phyloP scores from a whole-genome alignment of 768 basidiomycete genomes.

The Amanita brunnescens region DNA sequence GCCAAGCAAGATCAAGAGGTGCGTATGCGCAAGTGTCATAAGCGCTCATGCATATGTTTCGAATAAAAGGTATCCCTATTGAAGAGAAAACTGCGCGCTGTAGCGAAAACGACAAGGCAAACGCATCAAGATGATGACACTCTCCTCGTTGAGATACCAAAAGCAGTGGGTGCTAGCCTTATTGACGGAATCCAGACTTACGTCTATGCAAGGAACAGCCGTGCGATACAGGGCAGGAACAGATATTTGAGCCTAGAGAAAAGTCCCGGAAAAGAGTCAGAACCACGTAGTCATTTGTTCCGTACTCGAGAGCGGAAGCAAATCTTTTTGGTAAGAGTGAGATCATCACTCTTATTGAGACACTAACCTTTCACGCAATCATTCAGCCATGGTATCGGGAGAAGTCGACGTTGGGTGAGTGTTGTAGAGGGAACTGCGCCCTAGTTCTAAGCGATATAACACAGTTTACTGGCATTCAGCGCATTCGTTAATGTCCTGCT shows the following conservation, averaged over 20 bases:
- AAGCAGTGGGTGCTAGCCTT: neutral
- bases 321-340: neutral
- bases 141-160: neutral
- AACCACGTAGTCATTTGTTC: neutral
- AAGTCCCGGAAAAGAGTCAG: neutral
- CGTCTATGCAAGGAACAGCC: neutral
- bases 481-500: neutral
- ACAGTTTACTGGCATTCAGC: neutral
- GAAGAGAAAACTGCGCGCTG: neutral
- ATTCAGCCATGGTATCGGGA: constrained; percentile 1
- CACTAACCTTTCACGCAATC: no score
- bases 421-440: neutral
- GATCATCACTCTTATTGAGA: neutral
- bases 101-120: neutral
- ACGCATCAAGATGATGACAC: neutral
- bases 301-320: neutral
- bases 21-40: neutral
- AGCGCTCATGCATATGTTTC: neutral
- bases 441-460: neutral
- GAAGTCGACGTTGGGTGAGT: neutral
- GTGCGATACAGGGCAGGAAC: neutral
- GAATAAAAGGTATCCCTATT: neutral
- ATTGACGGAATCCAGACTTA: neutral
- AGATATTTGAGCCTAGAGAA: neutral
- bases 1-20: neutral